Conservation (phyloP, 2,329 filamentous ascomycete species). For the Pestalotiopsis sp. region DNA sequence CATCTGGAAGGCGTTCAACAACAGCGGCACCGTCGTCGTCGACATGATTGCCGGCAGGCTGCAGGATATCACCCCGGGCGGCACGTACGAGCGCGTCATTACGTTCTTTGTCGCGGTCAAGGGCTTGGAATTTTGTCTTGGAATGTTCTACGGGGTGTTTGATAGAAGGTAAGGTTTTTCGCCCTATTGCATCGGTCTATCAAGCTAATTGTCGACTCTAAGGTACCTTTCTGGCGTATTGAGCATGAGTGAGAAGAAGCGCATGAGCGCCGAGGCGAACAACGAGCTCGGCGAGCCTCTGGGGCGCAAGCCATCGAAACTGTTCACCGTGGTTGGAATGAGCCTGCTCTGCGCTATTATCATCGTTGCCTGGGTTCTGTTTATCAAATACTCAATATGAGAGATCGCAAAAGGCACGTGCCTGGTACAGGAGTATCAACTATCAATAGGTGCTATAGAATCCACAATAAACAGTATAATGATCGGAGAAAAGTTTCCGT, state of each 20-base stretch:
- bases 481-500: too few species aligned
- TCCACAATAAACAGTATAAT: too few species aligned
- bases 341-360: slow-evolving; percentile 16
- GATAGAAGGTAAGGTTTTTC: background rate
- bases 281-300: slow-evolving; percentile 18
- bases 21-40: slow-evolving; percentile 28
- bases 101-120: slow-evolving; percentile 29
- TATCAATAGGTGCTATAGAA: too few species aligned
- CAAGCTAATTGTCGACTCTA: slow-evolving; percentile 12
- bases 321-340: slow-evolving; percentile 13
- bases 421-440: too few species aligned
- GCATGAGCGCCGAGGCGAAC: slow-evolving; percentile 18
- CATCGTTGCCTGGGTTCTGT: slow-evolving; percentile 26
- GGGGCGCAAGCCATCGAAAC: slow-evolving; percentile 19
- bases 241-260: slow-evolving; percentile 23
- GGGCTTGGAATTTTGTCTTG: slow-evolving; percentile 29
- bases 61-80: slow-evolving; percentile 28
- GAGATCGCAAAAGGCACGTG: background rate
- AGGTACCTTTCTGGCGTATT: slow-evolving; percentile 22
- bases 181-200: background rate
- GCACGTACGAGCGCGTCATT: slow-evolving; percentile 27
- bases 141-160: slow-evolving; percentile 21
- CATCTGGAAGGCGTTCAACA: slow-evolving; percentile 32
- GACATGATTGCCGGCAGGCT: slow-evolving; percentile 30
- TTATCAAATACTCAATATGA: slow-evolving; percentile 19